These are phyloP conservation scores for Hypoxylon sp. DNA, from an alignment of 2,329 filamentous ascomycete species.

Conservation along the genomic window DNA sequence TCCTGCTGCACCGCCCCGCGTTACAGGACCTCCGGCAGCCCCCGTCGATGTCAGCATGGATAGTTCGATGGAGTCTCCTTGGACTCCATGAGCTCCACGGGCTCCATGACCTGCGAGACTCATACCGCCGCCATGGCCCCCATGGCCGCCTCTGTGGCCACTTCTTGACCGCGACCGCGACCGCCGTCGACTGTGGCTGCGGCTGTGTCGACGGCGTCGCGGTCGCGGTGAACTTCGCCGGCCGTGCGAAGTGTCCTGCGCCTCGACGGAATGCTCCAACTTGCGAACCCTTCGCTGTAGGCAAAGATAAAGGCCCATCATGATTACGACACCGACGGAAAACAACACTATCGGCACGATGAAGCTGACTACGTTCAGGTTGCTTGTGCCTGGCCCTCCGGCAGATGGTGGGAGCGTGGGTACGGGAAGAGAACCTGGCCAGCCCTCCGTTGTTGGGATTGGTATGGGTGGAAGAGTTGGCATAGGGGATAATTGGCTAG, in stretches of 20 bases:
- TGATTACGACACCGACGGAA: too few relatives aligned
- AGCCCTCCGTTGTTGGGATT: too few relatives aligned
- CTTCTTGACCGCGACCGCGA: not conserved
- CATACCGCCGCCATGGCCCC: not conserved
- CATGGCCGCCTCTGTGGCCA: not conserved
- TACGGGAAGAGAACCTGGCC: too few relatives aligned
- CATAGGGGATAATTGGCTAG: too few relatives aligned
- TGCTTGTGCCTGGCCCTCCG: too few relatives aligned
- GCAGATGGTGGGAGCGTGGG: too few relatives aligned
- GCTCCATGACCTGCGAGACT: not conserved
- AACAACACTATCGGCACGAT: too few relatives aligned
- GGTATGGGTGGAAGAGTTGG: too few relatives aligned
- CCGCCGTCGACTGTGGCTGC: not conserved
- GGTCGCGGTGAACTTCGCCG: not conserved
- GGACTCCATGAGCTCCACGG: too few relatives aligned
- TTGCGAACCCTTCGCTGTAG: not conserved
- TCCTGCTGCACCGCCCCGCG: not conserved
- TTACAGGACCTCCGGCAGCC: not conserved
- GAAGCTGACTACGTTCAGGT: too few relatives aligned
- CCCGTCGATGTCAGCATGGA: not conserved
- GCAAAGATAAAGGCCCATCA: too few relatives aligned
- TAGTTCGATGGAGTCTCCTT: not conserved
- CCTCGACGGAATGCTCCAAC: not conserved
- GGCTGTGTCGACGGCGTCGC: not conserved
- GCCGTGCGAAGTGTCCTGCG: not conserved